Percentiles rank a stretch among this genome's conserved stretches.
phyloP scores from a whole-genome alignment of 2,329 filamentous ascomycete genomes.

The Chalara sp. region DNA sequence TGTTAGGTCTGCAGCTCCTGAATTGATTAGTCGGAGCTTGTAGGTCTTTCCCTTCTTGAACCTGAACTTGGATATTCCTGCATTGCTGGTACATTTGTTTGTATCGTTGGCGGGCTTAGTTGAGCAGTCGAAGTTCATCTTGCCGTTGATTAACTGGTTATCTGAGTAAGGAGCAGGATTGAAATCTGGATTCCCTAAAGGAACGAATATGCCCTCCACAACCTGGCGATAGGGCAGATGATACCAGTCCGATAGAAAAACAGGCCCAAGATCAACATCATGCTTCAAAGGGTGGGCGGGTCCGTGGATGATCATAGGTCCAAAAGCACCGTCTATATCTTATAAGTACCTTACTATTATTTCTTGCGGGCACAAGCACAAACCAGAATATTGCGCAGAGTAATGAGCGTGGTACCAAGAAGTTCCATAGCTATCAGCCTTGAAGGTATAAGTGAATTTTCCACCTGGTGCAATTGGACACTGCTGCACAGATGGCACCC shows the following conservation, averaged over 20 bases:
- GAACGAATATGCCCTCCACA: constrained; percentile 38
- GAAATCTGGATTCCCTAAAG: constrained; percentile 21
- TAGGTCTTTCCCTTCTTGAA: constrained; percentile 38
- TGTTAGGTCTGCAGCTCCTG: constrained; percentile 38
- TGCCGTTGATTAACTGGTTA: constrained; percentile 29
- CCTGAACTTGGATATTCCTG: constrained; percentile 27
- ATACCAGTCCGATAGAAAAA: constrained; percentile 35
- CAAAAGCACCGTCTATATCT: constrained; percentile 47
- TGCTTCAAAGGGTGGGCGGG: constrained; percentile 49
- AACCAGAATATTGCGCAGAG: constrained; percentile 34
- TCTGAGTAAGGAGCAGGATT: constrained; percentile 23
- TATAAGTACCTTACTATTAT: constrained; percentile 11
- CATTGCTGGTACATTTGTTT: constrained; percentile 16
- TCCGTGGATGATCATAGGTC: constrained; percentile 55
- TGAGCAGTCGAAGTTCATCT: constrained; percentile 23
- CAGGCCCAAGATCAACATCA: constrained; percentile 54
- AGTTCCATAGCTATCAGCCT: constrained; percentile 35
- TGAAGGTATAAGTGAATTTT: constrained; percentile 24
- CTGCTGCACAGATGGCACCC: constrained; percentile 44
- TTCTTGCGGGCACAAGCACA: constrained; percentile 19
- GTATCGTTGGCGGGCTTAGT: constrained; percentile 16
- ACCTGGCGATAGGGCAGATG: constrained; percentile 39
- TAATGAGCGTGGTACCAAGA: constrained; percentile 59
- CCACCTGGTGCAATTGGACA: constrained; percentile 54
- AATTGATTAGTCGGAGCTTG: constrained; percentile 42